phyloP scores from a whole-genome alignment of 1,284 basidiomycete species.

The Apiotrichum mycotoxinovorans region DNA sequence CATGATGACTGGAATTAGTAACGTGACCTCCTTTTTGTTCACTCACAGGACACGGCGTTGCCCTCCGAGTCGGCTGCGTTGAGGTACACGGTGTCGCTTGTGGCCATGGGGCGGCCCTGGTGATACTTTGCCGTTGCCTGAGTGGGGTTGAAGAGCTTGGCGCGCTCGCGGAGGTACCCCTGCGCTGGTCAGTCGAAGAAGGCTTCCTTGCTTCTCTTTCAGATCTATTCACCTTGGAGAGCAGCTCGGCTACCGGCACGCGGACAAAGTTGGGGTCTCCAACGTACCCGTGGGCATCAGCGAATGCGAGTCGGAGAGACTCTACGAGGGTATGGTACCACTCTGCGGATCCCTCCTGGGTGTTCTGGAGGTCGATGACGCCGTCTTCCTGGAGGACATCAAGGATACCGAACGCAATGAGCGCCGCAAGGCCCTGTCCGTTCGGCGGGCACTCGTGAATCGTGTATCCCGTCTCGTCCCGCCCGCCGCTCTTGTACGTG shows the following conservation, averaged over 20 bases:
- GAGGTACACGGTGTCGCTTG: slow-evolving; percentile 89
- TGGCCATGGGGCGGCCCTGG: slow-evolving; percentile 54
- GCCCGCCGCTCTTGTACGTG: slow-evolving; percentile 54
- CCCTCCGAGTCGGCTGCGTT: slow-evolving; percentile 79
- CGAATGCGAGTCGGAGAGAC: slow-evolving; percentile 23
- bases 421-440: slow-evolving; percentile 91
- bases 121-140: slow-evolving; percentile 62
- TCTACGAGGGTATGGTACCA: slow-evolving; percentile 22
- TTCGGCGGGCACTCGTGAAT: slow-evolving; percentile 79
- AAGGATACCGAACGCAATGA: slow-evolving; percentile 85
- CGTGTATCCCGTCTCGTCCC: slow-evolving; percentile 48
- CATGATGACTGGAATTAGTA: slow-evolving; percentile 17
- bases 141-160: slow-evolving; percentile 66
- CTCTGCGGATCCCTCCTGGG: slow-evolving; percentile 17
- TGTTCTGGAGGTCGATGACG: slow-evolving; percentile 11
- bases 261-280: slow-evolving; percentile 71
- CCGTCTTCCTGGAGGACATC: slow-evolving; percentile 55
- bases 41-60: slow-evolving; percentile 65
- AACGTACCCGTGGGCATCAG: slow-evolving; percentile 58
- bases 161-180: slow-evolving; percentile 73
- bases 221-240: slow-evolving; percentile 63
- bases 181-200: slow-evolving; percentile 34
- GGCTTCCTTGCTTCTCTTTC: too few species aligned
- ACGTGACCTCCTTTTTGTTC: too few species aligned
- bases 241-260: slow-evolving; percentile 67